Percentiles rank a stretch among this genome's conserved stretches.
Conservation (phyloP, 2,329 filamentous ascomycete species). For the Clathrospora elynae region DNA sequence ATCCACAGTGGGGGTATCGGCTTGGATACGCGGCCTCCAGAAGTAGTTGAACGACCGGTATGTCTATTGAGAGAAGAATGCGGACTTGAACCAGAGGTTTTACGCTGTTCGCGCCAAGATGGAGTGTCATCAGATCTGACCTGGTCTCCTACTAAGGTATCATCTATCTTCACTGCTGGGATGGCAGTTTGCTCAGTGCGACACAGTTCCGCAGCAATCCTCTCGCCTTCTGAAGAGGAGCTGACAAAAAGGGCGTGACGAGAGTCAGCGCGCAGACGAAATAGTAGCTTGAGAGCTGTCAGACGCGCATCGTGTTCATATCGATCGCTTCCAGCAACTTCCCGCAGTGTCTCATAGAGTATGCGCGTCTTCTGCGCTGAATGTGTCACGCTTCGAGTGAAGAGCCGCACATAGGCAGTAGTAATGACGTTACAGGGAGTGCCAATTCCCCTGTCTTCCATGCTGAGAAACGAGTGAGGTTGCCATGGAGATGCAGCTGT, state of each 20-base stretch:
- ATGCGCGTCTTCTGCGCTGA: conserved; percentile 67
- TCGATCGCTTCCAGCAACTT: conserved; percentile 39
- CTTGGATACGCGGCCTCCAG: conserved; percentile 37
- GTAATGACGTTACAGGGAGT: conserved; percentile 73
- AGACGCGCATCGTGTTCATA: conserved; percentile 47
- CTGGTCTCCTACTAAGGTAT: conserved; percentile 31
- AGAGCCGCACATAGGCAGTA: conserved; percentile 74
- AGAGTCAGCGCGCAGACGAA: conserved; percentile 82
- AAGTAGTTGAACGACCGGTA: conserved; percentile 29
- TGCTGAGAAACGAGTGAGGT: conserved; percentile 21
- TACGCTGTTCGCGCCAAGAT: conserved; percentile 42
- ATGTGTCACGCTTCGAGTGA: conserved; percentile 71
- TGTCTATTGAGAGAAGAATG: conserved; percentile 42
- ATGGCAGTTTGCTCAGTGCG: conserved; percentile 62
- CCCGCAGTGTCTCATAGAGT: conserved; percentile 45
- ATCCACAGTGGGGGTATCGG: conserved; percentile 59
- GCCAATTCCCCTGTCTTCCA: conserved; percentile 22
- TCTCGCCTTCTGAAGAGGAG: conserved; percentile 71
- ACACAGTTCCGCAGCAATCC: conserved; percentile 72
- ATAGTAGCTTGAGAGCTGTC: conserved; percentile 58
- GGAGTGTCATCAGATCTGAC: conserved; percentile 34
- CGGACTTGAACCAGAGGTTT: conserved; percentile 37
- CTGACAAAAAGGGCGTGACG: conserved; percentile 76
- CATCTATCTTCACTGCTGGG: conserved; percentile 52
- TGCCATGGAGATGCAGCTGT: conserved; percentile 26